Evolutionary conservation across 2,329 filamentous ascomycete genomes (phyloP).

Genomic region (Penicillium crustosum): DNA sequence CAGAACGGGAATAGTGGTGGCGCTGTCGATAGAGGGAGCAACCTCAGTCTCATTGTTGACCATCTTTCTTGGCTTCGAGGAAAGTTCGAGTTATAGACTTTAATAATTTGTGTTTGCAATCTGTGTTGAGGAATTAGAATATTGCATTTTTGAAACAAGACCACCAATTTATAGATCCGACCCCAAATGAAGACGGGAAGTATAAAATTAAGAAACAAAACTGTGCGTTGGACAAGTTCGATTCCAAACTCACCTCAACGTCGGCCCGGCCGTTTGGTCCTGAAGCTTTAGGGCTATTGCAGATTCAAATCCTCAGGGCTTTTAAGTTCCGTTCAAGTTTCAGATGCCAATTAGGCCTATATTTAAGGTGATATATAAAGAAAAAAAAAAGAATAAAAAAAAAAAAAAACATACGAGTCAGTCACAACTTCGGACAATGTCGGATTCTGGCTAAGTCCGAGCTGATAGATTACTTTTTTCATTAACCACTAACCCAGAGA

Average conservation of each 20-base stretch:
- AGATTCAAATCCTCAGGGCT: neutral
- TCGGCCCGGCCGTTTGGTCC: neutral
- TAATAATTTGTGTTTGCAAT: neutral
- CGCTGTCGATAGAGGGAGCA: constrained; percentile 8
- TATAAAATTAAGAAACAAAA: constrained; percentile 2
- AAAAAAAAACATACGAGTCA: neutral
- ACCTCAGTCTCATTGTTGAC: neutral
- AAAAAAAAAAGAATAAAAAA: neutral
- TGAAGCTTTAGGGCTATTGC: neutral
- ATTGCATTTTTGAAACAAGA: neutral
- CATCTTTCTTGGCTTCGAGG: neutral
- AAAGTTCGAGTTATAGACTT: neutral
- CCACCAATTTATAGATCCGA: neutral
- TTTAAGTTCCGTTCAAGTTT: neutral
- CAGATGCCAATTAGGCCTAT: neutral
- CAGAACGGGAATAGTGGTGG: constrained; percentile 12
- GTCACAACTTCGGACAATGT: neutral
- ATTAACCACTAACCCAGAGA: neutral
- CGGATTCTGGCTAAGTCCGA: neutral
- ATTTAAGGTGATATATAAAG: neutral
- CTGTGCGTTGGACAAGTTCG: neutral
- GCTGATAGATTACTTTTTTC: neutral
- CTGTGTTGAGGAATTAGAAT: neutral
- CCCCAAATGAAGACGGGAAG: neutral
- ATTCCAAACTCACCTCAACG: constrained; percentile 4